Evolutionary conservation across 2,329 filamentous ascomycete species (phyloP).

Genomic region (Lasiodiplodia gonubiensis): DNA sequence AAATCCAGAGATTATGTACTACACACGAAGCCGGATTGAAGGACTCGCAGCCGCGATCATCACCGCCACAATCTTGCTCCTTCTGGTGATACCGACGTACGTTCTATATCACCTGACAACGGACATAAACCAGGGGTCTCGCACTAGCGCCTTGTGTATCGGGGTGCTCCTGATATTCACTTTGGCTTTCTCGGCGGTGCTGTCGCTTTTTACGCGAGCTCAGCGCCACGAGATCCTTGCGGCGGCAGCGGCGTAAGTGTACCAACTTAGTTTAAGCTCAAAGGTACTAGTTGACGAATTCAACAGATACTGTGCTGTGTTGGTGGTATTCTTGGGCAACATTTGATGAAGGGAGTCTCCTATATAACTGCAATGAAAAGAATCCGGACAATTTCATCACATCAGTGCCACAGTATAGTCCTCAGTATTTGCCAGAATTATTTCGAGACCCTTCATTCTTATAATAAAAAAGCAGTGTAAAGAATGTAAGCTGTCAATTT

Average conservation of each 20-base stretch:
- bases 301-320: conserved; percentile 32
- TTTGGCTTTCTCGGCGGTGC: conserved; percentile 35
- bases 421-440: no score
- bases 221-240: conserved; percentile 37
- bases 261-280: not conserved
- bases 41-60: conserved; percentile 35
- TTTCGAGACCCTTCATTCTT: no score
- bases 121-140: conserved; percentile 26
- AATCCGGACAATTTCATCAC: no score
- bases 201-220: conserved; percentile 37
- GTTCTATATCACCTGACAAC: conserved; percentile 36
- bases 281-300: not conserved
- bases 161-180: conserved; percentile 38
- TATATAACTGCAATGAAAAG: no score
- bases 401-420: no score
- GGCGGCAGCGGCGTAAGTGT: conserved; percentile 36
- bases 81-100: conserved; percentile 39
- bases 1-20: conserved; percentile 33
- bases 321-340: conserved; percentile 33
- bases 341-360: not conserved
- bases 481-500: no score
- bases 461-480: no score
- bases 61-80: conserved; percentile 34
- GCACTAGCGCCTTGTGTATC: conserved; percentile 29
- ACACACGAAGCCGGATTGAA: conserved; percentile 34